These are phyloP conservation scores for Grosmannia clavigera DNA, from an alignment of 2,329 filamentous ascomycete genomes.

Conservation along the genomic window DNA sequence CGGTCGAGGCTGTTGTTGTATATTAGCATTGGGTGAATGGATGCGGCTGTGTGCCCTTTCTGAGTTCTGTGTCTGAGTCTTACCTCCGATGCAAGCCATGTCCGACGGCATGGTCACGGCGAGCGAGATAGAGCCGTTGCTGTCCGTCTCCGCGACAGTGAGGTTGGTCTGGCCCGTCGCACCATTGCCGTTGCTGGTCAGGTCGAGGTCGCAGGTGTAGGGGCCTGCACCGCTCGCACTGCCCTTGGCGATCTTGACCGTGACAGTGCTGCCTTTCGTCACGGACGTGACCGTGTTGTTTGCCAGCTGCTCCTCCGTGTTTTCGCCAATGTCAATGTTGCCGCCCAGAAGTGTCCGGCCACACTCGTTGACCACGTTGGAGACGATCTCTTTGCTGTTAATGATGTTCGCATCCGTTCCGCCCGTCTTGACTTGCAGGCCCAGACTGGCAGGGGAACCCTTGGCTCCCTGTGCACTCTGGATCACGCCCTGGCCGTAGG, in stretches of 20 bases:
- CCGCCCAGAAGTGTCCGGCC: conserved; percentile 47
- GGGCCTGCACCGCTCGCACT: conserved; percentile 41
- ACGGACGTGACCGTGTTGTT: conserved; percentile 35
- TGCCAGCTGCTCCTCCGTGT: conserved; percentile 37
- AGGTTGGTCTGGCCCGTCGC: conserved; percentile 27
- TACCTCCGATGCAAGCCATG: conserved; percentile 37
- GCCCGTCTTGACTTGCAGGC: conserved; percentile 37
- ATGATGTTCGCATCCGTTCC: conserved; percentile 48
- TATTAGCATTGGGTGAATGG: not conserved
- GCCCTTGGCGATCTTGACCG: conserved; percentile 37
- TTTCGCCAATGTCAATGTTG: conserved; percentile 48
- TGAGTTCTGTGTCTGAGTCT: conserved; percentile 9
- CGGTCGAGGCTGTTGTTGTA: conserved; percentile 33
- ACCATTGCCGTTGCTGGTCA: conserved; percentile 30
- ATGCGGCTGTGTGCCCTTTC: too few relatives aligned
- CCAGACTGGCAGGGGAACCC: conserved; percentile 2
- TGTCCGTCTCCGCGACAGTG: conserved; percentile 29
- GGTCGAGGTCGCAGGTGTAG: conserved; percentile 39
- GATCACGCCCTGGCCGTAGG: conserved; percentile 7
- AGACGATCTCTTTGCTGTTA: conserved; percentile 36
- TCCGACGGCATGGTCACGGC: conserved; percentile 37
- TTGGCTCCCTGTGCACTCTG: conserved; percentile 5
- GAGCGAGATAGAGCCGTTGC: conserved; percentile 37
- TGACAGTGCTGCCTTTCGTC: conserved; percentile 28
- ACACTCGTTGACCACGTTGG: conserved; percentile 43